Conservation (phyloP, 2,329 filamentous ascomycete species). For the Sarocladiaceae sp. region DNA sequence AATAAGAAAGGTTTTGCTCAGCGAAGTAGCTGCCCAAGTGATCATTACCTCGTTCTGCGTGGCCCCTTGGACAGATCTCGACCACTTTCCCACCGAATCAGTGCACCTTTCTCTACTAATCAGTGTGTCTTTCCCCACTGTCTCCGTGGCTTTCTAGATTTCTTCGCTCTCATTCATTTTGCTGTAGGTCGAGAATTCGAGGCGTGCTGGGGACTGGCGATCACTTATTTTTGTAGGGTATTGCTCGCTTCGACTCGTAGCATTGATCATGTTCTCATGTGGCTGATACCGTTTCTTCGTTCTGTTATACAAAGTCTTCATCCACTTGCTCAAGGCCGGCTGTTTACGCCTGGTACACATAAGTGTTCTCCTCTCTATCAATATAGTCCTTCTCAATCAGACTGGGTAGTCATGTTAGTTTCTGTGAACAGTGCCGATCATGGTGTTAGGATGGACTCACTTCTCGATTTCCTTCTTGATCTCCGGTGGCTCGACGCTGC, state of each 20-base stretch:
- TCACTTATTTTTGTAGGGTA: neutral
- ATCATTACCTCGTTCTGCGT: neutral
- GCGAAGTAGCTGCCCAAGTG: conserved; percentile 17
- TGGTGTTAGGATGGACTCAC: conserved; percentile 46
- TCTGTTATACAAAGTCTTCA: neutral
- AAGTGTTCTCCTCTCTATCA: conserved; percentile 69
- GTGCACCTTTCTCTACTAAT: no score
- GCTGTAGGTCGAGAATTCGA: neutral
- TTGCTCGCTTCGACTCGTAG: neutral
- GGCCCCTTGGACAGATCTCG: conserved; percentile 5
- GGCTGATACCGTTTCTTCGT: neutral
- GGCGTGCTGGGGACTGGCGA: neutral
- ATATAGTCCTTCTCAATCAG: conserved; percentile 93
- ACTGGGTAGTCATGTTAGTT: conserved; percentile 35
- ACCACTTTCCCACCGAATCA: conserved; percentile 10
- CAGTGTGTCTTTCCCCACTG: no score
- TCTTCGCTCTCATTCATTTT: conserved; percentile 5
- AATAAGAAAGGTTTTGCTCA: conserved; percentile 9
- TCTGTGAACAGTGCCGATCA: neutral
- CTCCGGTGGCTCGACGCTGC: conserved; percentile 76
- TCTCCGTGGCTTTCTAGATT: conserved; percentile 1
- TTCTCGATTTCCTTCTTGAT: conserved; percentile 98
- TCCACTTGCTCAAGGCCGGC: neutral
- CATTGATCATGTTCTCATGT: neutral
- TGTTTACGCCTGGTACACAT: conserved; percentile 68